Evolutionary conservation across 148 eudicot genomes (phyloP).

Genomic region (Rhododendron henanense): DNA sequence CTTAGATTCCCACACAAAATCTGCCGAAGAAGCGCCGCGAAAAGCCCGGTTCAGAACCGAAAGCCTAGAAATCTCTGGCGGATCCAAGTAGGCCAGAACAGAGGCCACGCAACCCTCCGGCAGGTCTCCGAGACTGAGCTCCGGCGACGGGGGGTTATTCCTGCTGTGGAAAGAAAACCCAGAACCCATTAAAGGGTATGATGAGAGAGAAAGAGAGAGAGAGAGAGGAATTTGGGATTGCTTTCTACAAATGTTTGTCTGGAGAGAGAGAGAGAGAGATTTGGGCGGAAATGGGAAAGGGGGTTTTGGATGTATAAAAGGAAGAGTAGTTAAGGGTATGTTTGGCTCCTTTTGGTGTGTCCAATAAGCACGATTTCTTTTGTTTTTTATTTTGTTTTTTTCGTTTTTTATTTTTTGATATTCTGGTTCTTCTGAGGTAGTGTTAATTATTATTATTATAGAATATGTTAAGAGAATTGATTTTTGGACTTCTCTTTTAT

Average conservation of each 20-base stretch:
- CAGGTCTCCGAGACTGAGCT: constrained; percentile 62
- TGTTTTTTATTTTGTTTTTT: too few species aligned
- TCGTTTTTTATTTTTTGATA: too few species aligned
- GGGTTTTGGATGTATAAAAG: background rate
- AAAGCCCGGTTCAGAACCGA: constrained; percentile 53
- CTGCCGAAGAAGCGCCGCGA: constrained; percentile 55
- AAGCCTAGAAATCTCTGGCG: constrained; percentile 61
- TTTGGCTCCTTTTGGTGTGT: background rate
- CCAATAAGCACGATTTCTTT: background rate
- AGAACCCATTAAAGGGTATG: constrained; percentile 39
- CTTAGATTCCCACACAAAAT: constrained; percentile 86
- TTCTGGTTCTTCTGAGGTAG: too few species aligned
- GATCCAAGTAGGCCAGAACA: constrained; percentile 57
- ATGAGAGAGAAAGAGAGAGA: background rate
- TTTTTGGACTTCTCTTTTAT: too few species aligned
- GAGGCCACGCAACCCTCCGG: constrained; percentile 80
- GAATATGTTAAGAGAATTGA: too few species aligned
- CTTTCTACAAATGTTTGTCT: background rate
- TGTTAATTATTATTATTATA: too few species aligned
- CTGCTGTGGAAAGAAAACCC: constrained; percentile 29
- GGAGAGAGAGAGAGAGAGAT: background rate
- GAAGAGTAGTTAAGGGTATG: background rate
- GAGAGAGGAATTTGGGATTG: background rate
- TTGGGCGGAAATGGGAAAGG: background rate
- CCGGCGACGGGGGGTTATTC: constrained; percentile 13